Conservation (phyloP, 2,329 filamentous ascomycete species). For the Fusarium sp. region DNA sequence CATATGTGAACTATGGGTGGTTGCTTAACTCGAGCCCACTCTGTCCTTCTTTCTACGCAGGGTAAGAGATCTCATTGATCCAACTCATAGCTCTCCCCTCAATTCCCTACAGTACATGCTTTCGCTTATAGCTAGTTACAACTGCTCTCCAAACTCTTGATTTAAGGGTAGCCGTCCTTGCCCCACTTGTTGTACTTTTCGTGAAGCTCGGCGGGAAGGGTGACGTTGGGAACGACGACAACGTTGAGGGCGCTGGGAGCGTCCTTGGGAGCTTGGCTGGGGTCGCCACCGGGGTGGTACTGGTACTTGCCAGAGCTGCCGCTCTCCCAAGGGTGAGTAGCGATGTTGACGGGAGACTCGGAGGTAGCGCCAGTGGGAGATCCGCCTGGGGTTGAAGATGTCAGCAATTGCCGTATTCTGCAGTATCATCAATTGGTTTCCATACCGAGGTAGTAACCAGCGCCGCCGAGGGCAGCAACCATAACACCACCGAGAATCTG, state of each 20-base stretch:
- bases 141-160: conserved; percentile 11
- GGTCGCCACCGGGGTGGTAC: conserved; percentile 89
- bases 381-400: conserved; percentile 67
- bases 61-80: conserved; percentile 19
- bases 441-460: conserved; percentile 89
- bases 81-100: conserved; percentile 27
- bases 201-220: conserved; percentile 91
- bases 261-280: conserved; percentile 80
- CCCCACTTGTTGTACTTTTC: conserved; percentile 99
- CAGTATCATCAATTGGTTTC: conserved; percentile 7
- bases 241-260: conserved; percentile 96
- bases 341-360: conserved; percentile 81
- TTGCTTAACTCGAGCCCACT: conserved; percentile 43
- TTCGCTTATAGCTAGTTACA: conserved; percentile 29
- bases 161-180: conserved; percentile 87
- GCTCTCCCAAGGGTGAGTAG: conserved; percentile 92
- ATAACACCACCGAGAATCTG: conserved; percentile 94
- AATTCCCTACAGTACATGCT: conserved; percentile 29
- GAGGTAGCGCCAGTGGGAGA: conserved; percentile 88
- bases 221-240: conserved; percentile 93
- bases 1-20: conserved; percentile 45
- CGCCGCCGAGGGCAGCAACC: conserved; percentile 87
- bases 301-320: conserved; percentile 75
- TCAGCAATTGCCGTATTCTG: conserved; percentile 41
- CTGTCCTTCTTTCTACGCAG: conserved; percentile 45